Conservation (phyloP, 2,329 filamentous ascomycete species). For the Sclerotinia glacialis region DNA sequence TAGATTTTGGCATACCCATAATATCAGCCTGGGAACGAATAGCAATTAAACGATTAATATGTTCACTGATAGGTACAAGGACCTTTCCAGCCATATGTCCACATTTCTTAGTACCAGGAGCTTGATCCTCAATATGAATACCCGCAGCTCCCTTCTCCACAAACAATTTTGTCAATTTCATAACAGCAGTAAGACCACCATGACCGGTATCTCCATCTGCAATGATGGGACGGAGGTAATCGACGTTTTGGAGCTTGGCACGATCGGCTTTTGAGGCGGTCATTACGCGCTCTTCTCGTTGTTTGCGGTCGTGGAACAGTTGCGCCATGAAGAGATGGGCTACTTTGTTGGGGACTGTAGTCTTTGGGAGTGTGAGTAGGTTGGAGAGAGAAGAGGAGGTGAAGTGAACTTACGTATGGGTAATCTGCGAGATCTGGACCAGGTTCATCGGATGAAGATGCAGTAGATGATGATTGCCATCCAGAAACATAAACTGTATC, state of each 20-base stretch:
- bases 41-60: slow-evolving; percentile 95
- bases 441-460: slow-evolving; percentile 90
- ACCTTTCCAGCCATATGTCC: slow-evolving; percentile 99
- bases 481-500: slow-evolving; percentile 98
- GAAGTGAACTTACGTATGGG: slow-evolving; percentile 64
- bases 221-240: slow-evolving; percentile 94
- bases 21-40: slow-evolving; percentile 98
- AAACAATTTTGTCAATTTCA: slow-evolving; percentile 99
- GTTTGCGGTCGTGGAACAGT: slow-evolving; percentile 98
- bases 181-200: slow-evolving; percentile 94
- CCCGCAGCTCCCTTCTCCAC: slow-evolving; percentile 94
- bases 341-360: slow-evolving; percentile 97
- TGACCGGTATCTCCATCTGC: slow-evolving; percentile 97
- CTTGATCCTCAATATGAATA: slow-evolving; percentile 98
- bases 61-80: slow-evolving; percentile 91
- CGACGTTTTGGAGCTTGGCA: slow-evolving; percentile 70
- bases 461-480: slow-evolving; percentile 97
- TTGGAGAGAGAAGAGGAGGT: neutral
- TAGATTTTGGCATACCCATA: slow-evolving; percentile 62
- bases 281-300: slow-evolving; percentile 88
- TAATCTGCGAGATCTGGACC: slow-evolving; percentile 98
- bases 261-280: slow-evolving; percentile 68
- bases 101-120: slow-evolving; percentile 98
- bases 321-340: slow-evolving; percentile 97
- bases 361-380: slow-evolving; percentile 50